Base-by-base conservation (phyloP, 2,329 filamentous ascomycete species). In the Neonectria magnoliae region DNA sequence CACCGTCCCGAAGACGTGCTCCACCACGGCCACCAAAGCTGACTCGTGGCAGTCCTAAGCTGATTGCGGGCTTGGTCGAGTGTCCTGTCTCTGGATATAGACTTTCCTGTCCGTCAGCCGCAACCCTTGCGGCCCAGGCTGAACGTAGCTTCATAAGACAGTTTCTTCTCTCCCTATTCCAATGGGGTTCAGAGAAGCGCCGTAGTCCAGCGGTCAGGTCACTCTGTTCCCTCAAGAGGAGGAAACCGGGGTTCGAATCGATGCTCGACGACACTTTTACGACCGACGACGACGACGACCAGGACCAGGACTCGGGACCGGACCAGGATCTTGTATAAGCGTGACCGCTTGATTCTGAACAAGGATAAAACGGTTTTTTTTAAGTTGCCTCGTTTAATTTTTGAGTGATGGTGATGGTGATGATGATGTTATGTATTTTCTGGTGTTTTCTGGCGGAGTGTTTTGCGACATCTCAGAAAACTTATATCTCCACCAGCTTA, bases 1-100 rank as follows among this genome's bases (percentile, higher is more conserved):
- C 61, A 74, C 72, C 10, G 76, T 78, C 14, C 76, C 76, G 47
- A 71, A 69, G 66, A 69, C 75, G 1, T 79, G 78, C 57, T 70
- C 71, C 16, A 75, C 71, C 10, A 68, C 67, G 22, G 75, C 67
- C 3, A 70, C 70, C 33, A 67, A 72, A 68, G 65, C 68, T 16
- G 77, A 79, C 27, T 68, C 22, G 29, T 79, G 77, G 77, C 76
- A 77, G 60, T 71, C 48, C 9, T 64, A 33, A 20, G 18, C 8
- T 10, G 33, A 22, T 13, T 4, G 20, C 10, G 36, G 14, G 36
- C 5, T 38, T 8, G 6, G 36, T 27, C 13, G 29, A 29, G 48
- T 36, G 20, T 41, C 51, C 38, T 42, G 33, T 8, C 36, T 25
- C 18, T n/a, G 18, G 51, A 41, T 38, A 20, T 33, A 20, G n/a